Evolutionary conservation across 1,284 basidiomycete genomes (phyloP).

Genomic region (Heimioporus retisporus): DNA sequence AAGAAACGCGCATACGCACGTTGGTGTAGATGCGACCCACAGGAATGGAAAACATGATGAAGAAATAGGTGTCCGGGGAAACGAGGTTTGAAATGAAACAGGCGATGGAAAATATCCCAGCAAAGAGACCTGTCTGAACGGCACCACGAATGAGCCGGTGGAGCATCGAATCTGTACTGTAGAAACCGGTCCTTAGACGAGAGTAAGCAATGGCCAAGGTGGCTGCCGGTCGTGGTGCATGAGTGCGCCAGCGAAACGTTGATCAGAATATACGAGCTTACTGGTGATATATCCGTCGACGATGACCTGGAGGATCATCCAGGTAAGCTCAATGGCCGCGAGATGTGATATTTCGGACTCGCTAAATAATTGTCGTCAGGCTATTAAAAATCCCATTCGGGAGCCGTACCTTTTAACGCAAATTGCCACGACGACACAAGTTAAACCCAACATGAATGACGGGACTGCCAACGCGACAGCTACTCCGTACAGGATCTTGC

Average conservation of each 20-base stretch:
- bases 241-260: too few species aligned
- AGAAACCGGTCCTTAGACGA: slow-evolving; percentile 55
- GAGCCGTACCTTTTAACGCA: slow-evolving; percentile 44
- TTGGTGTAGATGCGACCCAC: slow-evolving; percentile 48
- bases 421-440: slow-evolving; percentile 48
- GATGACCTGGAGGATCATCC: background rate
- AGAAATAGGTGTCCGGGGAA: slow-evolving; percentile 31
- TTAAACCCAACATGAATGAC: slow-evolving; percentile 24
- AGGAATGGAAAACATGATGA: slow-evolving; percentile 44
- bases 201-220: slow-evolving; percentile 46
- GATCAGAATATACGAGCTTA: too few species aligned
- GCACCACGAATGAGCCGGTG: slow-evolving; percentile 58
- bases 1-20: slow-evolving; percentile 25
- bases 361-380: slow-evolving; percentile 32
- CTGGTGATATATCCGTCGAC: background rate
- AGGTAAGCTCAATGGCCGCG: slow-evolving; percentile 41
- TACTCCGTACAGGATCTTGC: slow-evolving; percentile 43
- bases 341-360: too few species aligned
- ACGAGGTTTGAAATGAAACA: slow-evolving; percentile 49
- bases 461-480: slow-evolving; percentile 45
- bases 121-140: slow-evolving; percentile 59
- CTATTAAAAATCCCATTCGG: too few species aligned
- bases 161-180: slow-evolving; percentile 55
- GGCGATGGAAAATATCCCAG: slow-evolving; percentile 54
- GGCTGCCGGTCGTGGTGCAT: slow-evolving; percentile 7